Evolutionary conservation across 169 alveolate species (phyloP).

Genomic region (Plasmodium adleri): DNA sequence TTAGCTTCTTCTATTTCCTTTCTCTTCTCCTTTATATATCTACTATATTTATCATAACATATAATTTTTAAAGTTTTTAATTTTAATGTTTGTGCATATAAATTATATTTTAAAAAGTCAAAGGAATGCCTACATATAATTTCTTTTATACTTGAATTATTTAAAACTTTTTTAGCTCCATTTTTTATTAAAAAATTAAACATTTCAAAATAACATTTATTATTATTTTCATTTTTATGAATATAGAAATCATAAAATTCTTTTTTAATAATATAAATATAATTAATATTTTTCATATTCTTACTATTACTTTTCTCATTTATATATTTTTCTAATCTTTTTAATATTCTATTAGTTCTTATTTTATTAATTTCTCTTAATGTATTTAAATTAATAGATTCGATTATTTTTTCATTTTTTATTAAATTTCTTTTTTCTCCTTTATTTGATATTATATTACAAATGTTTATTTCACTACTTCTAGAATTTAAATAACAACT

Average conservation of each 20-base stretch:
- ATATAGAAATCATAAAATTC: conserved; percentile 53
- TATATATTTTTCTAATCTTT: conserved; percentile 35
- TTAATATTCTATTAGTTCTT: conserved; percentile 28
- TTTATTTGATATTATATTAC: neutral
- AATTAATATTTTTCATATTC: conserved; percentile 35
- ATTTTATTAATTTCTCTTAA: conserved; percentile 6
- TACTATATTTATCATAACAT: conserved; percentile 11
- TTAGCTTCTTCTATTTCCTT: neutral
- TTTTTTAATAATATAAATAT: conserved; percentile 46
- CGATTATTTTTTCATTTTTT: neutral
- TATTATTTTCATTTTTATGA: conserved; percentile 15
- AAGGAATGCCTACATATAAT: conserved; percentile 54
- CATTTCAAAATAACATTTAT: conserved; percentile 31
- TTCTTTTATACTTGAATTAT: conserved; percentile 57
- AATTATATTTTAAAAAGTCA: conserved; percentile 50
- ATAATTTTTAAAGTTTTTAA: conserved; percentile 36
- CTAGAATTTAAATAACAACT: neutral
- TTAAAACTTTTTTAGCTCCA: conserved; percentile 40
- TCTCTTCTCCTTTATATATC: neutral
- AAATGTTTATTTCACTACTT: neutral
- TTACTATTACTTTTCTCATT: conserved; percentile 24
- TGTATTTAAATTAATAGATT: neutral
- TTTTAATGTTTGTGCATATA: conserved; percentile 46
- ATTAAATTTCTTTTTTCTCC: neutral
- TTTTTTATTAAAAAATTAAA: conserved; percentile 54